Base-by-base conservation (phyloP, 495 filamentous ascomycete genomes). In the Xylaria flabelliformis region DNA sequence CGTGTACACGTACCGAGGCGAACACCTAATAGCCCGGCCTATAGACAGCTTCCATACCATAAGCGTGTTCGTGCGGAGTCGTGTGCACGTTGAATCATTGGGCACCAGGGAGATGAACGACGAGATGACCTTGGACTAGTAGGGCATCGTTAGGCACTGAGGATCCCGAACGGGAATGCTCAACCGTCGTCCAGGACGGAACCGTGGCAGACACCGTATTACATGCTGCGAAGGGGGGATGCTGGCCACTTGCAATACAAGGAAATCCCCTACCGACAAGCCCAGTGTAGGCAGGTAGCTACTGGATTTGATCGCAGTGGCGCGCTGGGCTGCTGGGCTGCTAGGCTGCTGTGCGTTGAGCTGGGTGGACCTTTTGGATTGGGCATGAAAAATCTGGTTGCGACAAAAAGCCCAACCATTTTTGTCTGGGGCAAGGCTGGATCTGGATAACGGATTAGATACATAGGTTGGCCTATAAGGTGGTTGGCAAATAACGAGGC, bases 111-210 rank as follows among this genome's bases (percentile, higher is more conserved):
- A 66, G 72, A 75, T 73, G 24, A 50, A 56, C 65, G 65, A 56
- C 50, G 65, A 67, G 51, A 72, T 39, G 70, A 39, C 29, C 50
- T 9, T 61, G 62, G 70, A 42, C 51, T 64, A 65, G 76, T 79
- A 79, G 77, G 77, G 77, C 76, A 78, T 64, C 77, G 76, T 79
- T 79, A 76, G 77, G 77, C 77, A 77, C 74, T 75, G 73, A 78
- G 73, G 58, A 24, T 71, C 67, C 72, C 68, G 66, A 74, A 72
- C 41, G 62, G 70, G 63, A 58, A 66, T 44, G 59, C 46, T 64
- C 59, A 71, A 55, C 50, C 46, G 59, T 39, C 48, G 62, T 62
- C n/a, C 58, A 59, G 68, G 26, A 48, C 58, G 39, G 68, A 64
- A 32, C n/a, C 8, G 46, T 34, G 24, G 58, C 34, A 70, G 68